A percentile compares a stretch with the other conserved stretches of the same genome.
Conservation (phyloP, 208 protist genomes). For the Trypanosoma caninum region DNA sequence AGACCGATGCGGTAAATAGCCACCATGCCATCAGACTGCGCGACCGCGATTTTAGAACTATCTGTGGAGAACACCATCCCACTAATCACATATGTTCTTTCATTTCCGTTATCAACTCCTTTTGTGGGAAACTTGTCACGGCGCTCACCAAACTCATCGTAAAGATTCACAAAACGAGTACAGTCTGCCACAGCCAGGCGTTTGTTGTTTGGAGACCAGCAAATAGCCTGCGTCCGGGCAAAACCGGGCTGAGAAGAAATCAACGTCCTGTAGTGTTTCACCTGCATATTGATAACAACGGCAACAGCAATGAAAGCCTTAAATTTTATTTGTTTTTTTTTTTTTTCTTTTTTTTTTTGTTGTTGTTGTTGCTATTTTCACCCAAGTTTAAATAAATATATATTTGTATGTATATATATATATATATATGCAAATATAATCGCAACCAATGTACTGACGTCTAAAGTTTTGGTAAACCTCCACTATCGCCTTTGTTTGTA, state of each 20-base stretch:
- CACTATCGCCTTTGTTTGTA: too few species aligned
- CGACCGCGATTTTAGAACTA: slow-evolving; percentile 93
- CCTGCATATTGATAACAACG: slow-evolving; percentile 78
- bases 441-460: too few species aligned
- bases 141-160: slow-evolving; percentile 93
- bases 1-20: slow-evolving; percentile 96
- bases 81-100: slow-evolving; percentile 84
- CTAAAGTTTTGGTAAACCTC: too few species aligned
- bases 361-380: not conserved
- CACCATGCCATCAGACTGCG: slow-evolving; percentile 96
- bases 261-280: slow-evolving; percentile 91
- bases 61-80: slow-evolving; percentile 96
- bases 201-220: slow-evolving; percentile 94
- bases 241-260: slow-evolving; percentile 64
- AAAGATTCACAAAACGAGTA: slow-evolving; percentile 90
- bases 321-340: not conserved
- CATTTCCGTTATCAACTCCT: slow-evolving; percentile 83
- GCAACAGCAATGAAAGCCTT: not conserved
- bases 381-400: not conserved
- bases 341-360: slow-evolving; percentile 5
- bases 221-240: slow-evolving; percentile 88
- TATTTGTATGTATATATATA: not conserved
- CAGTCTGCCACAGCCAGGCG: slow-evolving; percentile 90
- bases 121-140: slow-evolving; percentile 95
- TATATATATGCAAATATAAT: not conserved